These are phyloP conservation scores for Fusarium brevicatenulatum DNA, from an alignment of 2,329 filamentous ascomycete species.

Conservation along the genomic window DNA sequence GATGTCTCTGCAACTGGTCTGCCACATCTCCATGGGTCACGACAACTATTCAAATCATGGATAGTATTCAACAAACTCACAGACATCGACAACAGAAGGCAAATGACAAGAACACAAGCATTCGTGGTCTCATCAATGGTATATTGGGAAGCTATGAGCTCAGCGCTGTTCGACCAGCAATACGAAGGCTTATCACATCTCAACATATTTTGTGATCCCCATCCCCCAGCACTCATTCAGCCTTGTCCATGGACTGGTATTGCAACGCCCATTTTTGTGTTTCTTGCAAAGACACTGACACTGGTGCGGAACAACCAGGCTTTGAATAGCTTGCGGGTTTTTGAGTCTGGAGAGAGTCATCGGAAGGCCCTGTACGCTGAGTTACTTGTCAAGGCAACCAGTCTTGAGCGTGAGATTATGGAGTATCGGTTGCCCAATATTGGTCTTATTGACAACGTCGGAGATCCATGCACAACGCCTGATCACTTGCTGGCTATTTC, in stretches of 20 bases:
- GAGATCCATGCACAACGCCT: slow-evolving; percentile 2
- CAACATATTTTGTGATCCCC: neutral
- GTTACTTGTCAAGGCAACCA: slow-evolving; percentile 2
- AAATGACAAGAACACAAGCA: slow-evolving; percentile 1
- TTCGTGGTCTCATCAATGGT: slow-evolving; percentile 30
- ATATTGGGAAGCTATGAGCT: slow-evolving; percentile 33
- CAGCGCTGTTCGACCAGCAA: slow-evolving; percentile 24
- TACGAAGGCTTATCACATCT: slow-evolving; percentile 16
- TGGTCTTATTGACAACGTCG: slow-evolving; percentile 11
- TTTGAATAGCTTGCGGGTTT: neutral
- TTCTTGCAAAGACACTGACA: slow-evolving; percentile 1
- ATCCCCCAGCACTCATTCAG: neutral
- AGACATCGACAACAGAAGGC: neutral
- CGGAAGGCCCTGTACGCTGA: neutral
- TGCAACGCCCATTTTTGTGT: slow-evolving; percentile 18
- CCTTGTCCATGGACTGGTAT: slow-evolving; percentile 30
- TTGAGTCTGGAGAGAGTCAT: neutral
- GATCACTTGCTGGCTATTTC: slow-evolving; percentile 10
- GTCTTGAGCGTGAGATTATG: neutral
- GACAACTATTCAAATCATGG: slow-evolving; percentile 24
- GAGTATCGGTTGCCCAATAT: slow-evolving; percentile 3
- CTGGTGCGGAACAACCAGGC: slow-evolving; percentile 14
- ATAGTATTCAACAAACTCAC: neutral
- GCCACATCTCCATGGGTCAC: slow-evolving; percentile 18
- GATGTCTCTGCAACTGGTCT: slow-evolving; percentile 10